Evolutionary conservation across 2,329 filamentous ascomycete species (phyloP).

Genomic region (Cercospora sojina): DNA sequence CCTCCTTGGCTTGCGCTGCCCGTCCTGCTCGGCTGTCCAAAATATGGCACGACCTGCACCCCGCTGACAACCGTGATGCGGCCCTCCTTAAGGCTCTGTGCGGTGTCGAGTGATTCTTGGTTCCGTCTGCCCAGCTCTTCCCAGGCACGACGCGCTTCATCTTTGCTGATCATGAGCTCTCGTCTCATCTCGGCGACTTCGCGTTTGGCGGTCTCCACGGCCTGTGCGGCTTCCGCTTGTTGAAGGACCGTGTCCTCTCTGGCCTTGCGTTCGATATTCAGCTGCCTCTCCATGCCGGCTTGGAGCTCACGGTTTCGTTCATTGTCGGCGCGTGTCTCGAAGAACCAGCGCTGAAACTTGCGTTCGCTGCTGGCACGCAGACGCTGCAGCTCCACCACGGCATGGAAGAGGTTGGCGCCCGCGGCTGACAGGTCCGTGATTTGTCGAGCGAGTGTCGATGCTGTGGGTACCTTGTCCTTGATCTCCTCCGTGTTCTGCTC

Average conservation of each 20-base stretch:
- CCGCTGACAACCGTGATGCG: slow-evolving; percentile 87
- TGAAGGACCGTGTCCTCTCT: slow-evolving; percentile 61
- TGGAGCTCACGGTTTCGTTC: slow-evolving; percentile 81
- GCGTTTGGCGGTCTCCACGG: slow-evolving; percentile 32
- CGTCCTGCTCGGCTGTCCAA: slow-evolving; percentile 32
- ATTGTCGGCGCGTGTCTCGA: slow-evolving; percentile 84
- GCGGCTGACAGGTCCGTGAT: slow-evolving; percentile 97
- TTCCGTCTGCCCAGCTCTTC: slow-evolving; percentile 92
- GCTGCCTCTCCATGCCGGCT: slow-evolving; percentile 70
- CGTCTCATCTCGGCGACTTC: slow-evolving; percentile 82
- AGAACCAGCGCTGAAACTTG: slow-evolving; percentile 98
- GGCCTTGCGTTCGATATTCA: slow-evolving; percentile 72
- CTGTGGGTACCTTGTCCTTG: slow-evolving; percentile 71
- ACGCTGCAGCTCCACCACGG: slow-evolving; percentile 91
- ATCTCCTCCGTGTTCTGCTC: slow-evolving; percentile 89
- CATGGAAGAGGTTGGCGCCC: slow-evolving; percentile 94
- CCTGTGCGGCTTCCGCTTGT: slow-evolving; percentile 31
- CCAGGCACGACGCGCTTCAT: slow-evolving; percentile 93
- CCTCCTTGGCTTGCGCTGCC: slow-evolving; percentile 45
- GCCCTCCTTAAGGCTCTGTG: slow-evolving; percentile 79
- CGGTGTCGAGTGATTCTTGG: slow-evolving; percentile 87
- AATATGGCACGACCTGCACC: slow-evolving; percentile 80
- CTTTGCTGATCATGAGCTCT: slow-evolving; percentile 90
- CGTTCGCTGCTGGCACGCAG: slow-evolving; percentile 91
- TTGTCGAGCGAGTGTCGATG: slow-evolving; percentile 84